These are phyloP conservation scores for Batrachochytrium dendrobatidis DNA, from an alignment of 371 early-diverging fungal species.

Conservation along the genomic window DNA sequence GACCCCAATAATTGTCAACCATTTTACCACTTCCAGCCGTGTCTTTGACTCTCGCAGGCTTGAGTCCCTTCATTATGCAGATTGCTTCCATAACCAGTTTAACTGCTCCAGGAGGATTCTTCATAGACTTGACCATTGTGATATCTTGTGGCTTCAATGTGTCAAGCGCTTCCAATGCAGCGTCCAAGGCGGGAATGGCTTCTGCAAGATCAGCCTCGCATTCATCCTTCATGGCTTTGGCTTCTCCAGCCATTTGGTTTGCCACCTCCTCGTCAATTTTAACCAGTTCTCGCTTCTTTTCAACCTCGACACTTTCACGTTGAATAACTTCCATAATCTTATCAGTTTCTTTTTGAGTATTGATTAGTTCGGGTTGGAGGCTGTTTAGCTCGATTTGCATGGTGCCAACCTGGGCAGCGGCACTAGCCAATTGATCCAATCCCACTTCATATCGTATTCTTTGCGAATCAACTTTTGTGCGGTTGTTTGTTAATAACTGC, in stretches of 20 bases:
- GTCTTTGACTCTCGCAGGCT: slow-evolving; percentile 47
- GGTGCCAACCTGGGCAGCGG: slow-evolving; percentile 42
- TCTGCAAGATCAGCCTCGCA: slow-evolving; percentile 48
- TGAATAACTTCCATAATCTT: slow-evolving; percentile 44
- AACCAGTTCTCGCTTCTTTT: slow-evolving; percentile 44
- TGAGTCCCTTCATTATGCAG: slow-evolving; percentile 48
- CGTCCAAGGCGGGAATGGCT: slow-evolving; percentile 47
- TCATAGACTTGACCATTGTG: slow-evolving; percentile 55
- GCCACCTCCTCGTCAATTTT: slow-evolving; percentile 47
- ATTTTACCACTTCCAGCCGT: slow-evolving; percentile 49
- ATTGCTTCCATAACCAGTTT: slow-evolving; percentile 54
- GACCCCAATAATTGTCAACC: slow-evolving; percentile 53
- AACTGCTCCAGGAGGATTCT: slow-evolving; percentile 52
- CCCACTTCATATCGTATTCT: slow-evolving; percentile 46
- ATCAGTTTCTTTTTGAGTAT: slow-evolving; percentile 46
- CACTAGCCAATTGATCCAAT: slow-evolving; percentile 44
- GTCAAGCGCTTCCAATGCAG: slow-evolving; percentile 45
- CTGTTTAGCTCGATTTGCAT: slow-evolving; percentile 46
- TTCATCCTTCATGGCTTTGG: slow-evolving; percentile 50
- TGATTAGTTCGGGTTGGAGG: slow-evolving; percentile 45
- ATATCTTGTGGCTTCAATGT: slow-evolving; percentile 51
- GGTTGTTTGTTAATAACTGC: slow-evolving; percentile 35
- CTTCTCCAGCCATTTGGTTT: slow-evolving; percentile 45
- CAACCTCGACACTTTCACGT: slow-evolving; percentile 43
- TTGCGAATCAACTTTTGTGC: slow-evolving; percentile 38